Evolutionary conservation across 2,329 filamentous ascomycete genomes (phyloP), one percentile per base, ranked within the genome.

Genomic region (Leptographium lundbergii): DNA sequence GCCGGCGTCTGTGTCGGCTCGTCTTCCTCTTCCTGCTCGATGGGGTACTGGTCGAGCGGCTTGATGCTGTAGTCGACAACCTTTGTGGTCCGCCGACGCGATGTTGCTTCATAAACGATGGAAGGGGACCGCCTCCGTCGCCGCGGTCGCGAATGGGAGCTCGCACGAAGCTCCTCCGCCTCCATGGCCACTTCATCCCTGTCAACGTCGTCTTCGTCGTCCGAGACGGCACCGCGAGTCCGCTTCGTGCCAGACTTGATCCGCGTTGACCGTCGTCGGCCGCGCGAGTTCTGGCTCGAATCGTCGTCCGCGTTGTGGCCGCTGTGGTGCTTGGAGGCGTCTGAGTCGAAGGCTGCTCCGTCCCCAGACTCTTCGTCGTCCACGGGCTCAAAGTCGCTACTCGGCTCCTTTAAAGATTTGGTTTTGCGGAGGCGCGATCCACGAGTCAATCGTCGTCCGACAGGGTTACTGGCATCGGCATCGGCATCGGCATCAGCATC

Each of bases 61-160:
- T 89, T 83, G 67, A 96, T 89, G 60, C 88, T 88, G 71, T 97
- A 97, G 69, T 96, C 89, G 34, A 94, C 87, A 54, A 81, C 79
- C 64, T 87, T 86, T 39, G 82, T 75, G 57, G 76, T 74, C 32
- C 82, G 79, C 48, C 80, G 76, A 53, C 80, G 77, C 5, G 69
- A 69, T 10, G 71, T 74, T 63, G 82, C 72, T 72, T 88, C 77
- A 67, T 87, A 80, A 56, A 82, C 71, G 64, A 88, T 77, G 65
- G 80, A 72, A 60, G 79, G 73, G 22, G 81, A 79, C 64, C 81
- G 75, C 64, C 80, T 67, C 61, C 74, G 72, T 63, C 80, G 71
- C 59, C 80, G 77, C 29, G 66, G 66, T 1, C 80, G 76, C 19
- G 77, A 73, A 42, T 75, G 74, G 7, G 81, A 81, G 59, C 77